Evolutionary conservation across 73 alveolate species (phyloP).

Genomic region (Halteria grandinella): DNA sequence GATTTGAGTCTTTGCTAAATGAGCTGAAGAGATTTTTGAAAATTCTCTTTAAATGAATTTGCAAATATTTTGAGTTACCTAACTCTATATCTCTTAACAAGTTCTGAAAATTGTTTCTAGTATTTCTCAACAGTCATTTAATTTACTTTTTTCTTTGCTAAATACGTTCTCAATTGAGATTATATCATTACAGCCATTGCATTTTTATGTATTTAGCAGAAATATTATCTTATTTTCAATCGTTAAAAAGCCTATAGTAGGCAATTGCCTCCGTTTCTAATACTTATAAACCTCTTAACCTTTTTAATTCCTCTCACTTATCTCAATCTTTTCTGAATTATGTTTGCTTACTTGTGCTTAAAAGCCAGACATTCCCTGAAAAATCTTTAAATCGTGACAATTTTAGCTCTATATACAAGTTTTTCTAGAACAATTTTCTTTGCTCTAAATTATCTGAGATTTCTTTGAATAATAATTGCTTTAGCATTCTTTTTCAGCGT

Average conservation of each 20-base stretch:
- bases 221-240: not conserved
- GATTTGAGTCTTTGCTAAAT: slow-evolving; percentile 14
- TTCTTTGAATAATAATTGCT: not conserved
- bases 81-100: not conserved
- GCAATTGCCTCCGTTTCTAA: not conserved
- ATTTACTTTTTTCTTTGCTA: not conserved
- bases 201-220: not conserved
- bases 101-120: not conserved
- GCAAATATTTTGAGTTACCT: not conserved
- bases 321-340: slow-evolving; percentile 9
- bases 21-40: not conserved
- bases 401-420: not conserved
- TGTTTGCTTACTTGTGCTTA: not conserved
- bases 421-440: not conserved
- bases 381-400: slow-evolving; percentile 27
- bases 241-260: not conserved
- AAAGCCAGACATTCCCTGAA: not conserved
- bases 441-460: not conserved
- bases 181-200: slow-evolving; percentile 22
- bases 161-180: slow-evolving; percentile 3
- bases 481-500: slow-evolving; percentile 20
- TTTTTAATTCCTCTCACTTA: not conserved
- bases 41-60: not conserved
- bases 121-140: not conserved
- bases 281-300: not conserved